Conservation (phyloP, 768 basidiomycete genomes). For the Pseudohyphozyma bogoriensis region DNA sequence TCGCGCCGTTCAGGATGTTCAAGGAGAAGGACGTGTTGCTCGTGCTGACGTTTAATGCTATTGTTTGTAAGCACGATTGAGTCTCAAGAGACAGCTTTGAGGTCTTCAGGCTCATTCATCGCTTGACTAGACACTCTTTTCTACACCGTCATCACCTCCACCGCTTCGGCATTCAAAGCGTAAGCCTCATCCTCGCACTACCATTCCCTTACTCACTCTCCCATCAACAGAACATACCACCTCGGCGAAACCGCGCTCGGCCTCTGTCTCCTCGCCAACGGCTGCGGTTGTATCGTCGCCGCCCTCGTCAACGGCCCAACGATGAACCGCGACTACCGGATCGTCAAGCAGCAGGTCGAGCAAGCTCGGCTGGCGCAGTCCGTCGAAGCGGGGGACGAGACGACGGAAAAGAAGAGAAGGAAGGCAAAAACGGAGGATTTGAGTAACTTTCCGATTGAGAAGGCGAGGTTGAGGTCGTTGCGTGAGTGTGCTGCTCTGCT, state of each 20-base stretch:
- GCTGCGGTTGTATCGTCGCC: conserved; percentile 59
- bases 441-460: conserved; percentile 29
- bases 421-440: conserved; percentile 28
- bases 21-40: conserved; percentile 50
- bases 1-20: conserved; percentile 44
- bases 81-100: no score
- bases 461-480: conserved; percentile 34
- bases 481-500: conserved; percentile 9
- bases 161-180: conserved; percentile 53
- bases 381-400: no score
- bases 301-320: conserved; percentile 52
- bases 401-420: conserved; percentile 18
- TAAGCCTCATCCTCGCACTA: no score
- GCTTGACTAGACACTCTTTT: conserved; percentile 43
- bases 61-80: background rate
- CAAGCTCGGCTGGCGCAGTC: background rate
- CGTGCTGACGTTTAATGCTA: conserved; percentile 37
- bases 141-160: conserved; percentile 53
- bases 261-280: conserved; percentile 65
- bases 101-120: no score
- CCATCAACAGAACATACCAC: conserved; percentile 50
- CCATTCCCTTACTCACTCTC: no score
- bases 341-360: conserved; percentile 36
- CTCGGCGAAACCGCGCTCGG: conserved; percentile 59
- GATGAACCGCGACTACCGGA: conserved; percentile 57